Percentiles rank a stretch among this genome's conserved stretches.
These are phyloP conservation scores for Immersiella caudata DNA, from an alignment of 495 filamentous ascomycete species.

Conservation along the genomic window DNA sequence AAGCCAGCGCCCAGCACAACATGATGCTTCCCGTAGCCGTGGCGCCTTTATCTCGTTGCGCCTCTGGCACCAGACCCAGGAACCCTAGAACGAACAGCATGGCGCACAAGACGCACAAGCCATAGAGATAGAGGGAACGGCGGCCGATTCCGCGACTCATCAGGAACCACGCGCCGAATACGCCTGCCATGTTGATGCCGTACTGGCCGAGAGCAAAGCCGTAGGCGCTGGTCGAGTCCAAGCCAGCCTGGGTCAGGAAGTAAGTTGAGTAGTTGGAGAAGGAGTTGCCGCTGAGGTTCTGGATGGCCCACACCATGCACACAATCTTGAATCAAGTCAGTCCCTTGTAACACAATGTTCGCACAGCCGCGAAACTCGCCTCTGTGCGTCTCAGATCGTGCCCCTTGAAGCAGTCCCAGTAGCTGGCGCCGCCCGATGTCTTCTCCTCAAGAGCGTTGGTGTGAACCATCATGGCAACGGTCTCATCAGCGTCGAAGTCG, in stretches of 20 bases:
- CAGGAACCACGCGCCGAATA: conserved; percentile 73
- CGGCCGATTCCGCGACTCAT: conserved; percentile 71
- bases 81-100: conserved; percentile 77
- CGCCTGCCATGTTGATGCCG: conserved; percentile 72
- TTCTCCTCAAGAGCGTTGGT: conserved; percentile 75
- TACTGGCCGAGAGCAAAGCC: conserved; percentile 75
- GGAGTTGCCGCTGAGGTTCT: conserved; percentile 76
- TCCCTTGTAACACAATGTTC: background rate
- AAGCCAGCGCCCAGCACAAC: conserved; percentile 72
- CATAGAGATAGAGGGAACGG: conserved; percentile 69
- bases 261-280: conserved; percentile 82
- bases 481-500: conserved; percentile 73
- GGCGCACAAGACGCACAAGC: conserved; percentile 63
- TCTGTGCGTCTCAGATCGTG: conserved; percentile 75
- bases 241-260: conserved; percentile 75
- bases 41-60: conserved; percentile 55
- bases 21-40: conserved; percentile 73
- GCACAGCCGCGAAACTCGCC: background rate
- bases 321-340: conserved; percentile 51
- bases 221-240: conserved; percentile 61
- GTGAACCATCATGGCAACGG: conserved; percentile 82
- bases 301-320: conserved; percentile 81
- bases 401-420: conserved; percentile 75
- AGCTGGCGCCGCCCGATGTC: conserved; percentile 69
- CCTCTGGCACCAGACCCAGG: conserved; percentile 63